phyloP scores from a whole-genome alignment of 2,329 filamentous ascomycete genomes.

The Fusarium gaditjirri region DNA sequence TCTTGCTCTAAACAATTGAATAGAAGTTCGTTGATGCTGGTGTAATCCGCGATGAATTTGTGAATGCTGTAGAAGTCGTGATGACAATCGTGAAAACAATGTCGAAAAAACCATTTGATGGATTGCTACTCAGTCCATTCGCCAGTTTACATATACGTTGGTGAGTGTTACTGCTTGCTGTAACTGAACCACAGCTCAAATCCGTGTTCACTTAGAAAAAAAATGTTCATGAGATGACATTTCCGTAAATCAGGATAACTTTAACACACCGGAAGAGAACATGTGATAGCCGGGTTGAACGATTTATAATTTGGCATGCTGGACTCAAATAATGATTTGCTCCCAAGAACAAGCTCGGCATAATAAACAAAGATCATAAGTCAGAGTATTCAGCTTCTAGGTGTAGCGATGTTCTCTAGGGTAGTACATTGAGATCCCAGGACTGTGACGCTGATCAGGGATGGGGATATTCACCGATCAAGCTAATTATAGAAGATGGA shows the following conservation, averaged over 20 bases:
- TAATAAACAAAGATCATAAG: neutral
- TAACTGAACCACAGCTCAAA: fast-evolving
- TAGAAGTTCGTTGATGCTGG: neutral
- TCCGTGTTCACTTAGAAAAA: fast-evolving
- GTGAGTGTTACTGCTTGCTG: too few species aligned
- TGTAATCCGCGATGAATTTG: fast-evolving
- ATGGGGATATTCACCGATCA: neutral
- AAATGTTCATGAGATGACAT: too few species aligned
- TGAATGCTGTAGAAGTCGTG: neutral
- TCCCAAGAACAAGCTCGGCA: neutral
- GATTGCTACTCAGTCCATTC: neutral
- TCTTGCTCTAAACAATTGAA: neutral
- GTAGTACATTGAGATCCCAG: neutral
- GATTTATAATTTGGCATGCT: neutral
- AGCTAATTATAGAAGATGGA: neutral
- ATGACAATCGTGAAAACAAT: neutral
- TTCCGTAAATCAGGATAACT: too few species aligned
- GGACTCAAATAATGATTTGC: neutral
- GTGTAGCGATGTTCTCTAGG: neutral
- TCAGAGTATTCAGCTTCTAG: neutral
- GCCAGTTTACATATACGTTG: neutral
- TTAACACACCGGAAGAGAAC: too few species aligned
- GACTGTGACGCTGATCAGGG: neutral
- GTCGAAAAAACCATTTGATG: fast-evolving
- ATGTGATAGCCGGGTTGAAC: fast-evolving